A percentile compares a stretch with the other conserved stretches of the same genome.
phyloP scores from a whole-genome alignment of 2,329 filamentous ascomycete genomes.

The Pseudopithomyces maydicus region DNA sequence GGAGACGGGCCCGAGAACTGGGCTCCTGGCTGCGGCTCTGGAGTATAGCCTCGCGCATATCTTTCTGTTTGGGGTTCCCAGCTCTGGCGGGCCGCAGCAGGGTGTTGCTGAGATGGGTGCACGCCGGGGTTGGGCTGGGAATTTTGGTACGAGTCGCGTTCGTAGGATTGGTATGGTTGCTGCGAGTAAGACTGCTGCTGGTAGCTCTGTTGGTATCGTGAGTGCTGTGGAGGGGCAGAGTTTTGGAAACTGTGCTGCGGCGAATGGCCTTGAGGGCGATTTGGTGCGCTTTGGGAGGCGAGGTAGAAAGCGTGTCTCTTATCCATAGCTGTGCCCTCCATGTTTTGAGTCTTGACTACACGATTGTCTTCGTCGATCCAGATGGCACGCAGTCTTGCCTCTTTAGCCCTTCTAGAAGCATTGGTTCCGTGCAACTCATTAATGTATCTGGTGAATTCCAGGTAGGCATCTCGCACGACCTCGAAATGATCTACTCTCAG shows the following conservation, averaged over 20 bases:
- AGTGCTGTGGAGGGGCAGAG: not conserved
- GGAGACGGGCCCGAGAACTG: too few relatives aligned
- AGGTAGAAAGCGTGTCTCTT: not conserved
- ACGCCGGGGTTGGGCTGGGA: not conserved
- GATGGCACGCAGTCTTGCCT: not conserved
- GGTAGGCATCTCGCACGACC: slow-evolving; percentile 3
- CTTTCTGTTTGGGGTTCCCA: not conserved
- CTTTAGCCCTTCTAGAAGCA: not conserved
- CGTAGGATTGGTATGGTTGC: not conserved
- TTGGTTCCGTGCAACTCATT: not conserved
- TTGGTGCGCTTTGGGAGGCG: not conserved
- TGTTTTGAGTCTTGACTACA: not conserved
- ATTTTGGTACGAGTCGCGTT: not conserved
- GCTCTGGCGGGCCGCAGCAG: not conserved
- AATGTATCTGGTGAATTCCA: slow-evolving; percentile 10
- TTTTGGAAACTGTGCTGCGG: slow-evolving; percentile 5
- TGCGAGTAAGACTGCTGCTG: too few relatives aligned
- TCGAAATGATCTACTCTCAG: slow-evolving; percentile 5
- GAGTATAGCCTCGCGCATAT: not conserved
- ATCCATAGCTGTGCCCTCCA: slow-evolving; percentile 1
- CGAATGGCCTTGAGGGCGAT: not conserved
- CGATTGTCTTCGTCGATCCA: not conserved
- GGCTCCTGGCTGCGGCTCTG: too few relatives aligned
- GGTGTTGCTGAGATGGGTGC: not conserved
- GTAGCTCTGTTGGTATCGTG: not conserved